These are phyloP conservation scores for Lactarius pseudohatsudake DNA, from an alignment of 768 basidiomycete genomes.

Conservation along the genomic window DNA sequence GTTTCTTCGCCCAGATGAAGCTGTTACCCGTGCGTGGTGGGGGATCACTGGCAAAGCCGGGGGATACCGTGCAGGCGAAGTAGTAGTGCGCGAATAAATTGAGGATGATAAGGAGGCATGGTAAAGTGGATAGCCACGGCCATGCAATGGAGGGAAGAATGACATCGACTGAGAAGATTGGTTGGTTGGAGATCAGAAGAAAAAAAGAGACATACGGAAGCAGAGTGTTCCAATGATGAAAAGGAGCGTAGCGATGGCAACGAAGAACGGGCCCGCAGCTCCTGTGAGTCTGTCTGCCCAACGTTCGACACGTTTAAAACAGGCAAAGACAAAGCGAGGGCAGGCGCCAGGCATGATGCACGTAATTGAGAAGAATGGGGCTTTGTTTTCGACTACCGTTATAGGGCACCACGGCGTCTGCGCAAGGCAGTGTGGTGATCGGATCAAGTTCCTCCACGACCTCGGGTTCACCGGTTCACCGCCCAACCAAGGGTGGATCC, in stretches of 20 bases:
- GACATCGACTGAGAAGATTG: slow-evolving; percentile 61
- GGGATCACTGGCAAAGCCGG: slow-evolving; percentile 76
- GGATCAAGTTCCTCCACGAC: neutral
- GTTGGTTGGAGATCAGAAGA: neutral
- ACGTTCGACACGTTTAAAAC: slow-evolving; percentile 68
- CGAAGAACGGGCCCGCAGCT: slow-evolving; percentile 88
- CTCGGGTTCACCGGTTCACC: too few species aligned
- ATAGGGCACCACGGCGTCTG: neutral
- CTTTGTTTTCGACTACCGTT: neutral
- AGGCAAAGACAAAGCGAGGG: slow-evolving; percentile 46
- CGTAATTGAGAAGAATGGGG: neutral
- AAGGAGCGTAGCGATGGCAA: slow-evolving; percentile 74
- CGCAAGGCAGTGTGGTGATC: neutral
- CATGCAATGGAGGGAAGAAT: slow-evolving; percentile 64
- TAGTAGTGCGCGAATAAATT: slow-evolving; percentile 87
- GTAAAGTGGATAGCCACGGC: slow-evolving; percentile 59
- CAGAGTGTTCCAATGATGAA: slow-evolving; percentile 65
- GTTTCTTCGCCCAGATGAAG: slow-evolving; percentile 58
- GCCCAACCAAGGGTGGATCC: too few species aligned
- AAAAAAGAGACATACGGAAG: slow-evolving; percentile 64
- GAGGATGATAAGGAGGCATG: slow-evolving; percentile 70
- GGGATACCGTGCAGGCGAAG: slow-evolving; percentile 72
- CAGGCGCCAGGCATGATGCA: slow-evolving; percentile 19
- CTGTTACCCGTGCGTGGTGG: slow-evolving; percentile 42
- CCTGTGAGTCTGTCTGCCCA: slow-evolving; percentile 80